Evolutionary conservation across 352 stramenopile genomes (phyloP).

Genomic region (Elongisporangium senticosum): DNA sequence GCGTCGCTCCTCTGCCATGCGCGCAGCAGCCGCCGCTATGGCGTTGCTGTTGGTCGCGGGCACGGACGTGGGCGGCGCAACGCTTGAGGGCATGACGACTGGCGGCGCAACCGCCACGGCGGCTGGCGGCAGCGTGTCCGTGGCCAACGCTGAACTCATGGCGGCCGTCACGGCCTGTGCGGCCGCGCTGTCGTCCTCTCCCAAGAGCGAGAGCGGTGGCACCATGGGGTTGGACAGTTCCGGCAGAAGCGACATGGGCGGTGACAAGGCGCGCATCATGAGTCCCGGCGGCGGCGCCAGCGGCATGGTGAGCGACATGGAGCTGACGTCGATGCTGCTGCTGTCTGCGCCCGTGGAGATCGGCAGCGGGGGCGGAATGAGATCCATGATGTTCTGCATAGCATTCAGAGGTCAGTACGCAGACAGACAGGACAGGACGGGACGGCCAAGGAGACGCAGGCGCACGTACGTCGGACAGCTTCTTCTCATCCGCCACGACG

Average conservation of each 20-base stretch:
- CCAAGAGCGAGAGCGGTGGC: constrained; percentile 32
- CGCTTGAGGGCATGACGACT: background rate
- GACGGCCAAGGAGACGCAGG: no score
- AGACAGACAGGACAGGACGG: background rate
- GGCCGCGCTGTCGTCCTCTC: constrained; percentile 5
- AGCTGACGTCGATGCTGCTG: background rate
- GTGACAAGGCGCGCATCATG: constrained; percentile 70
- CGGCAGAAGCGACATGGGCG: constrained; percentile 57
- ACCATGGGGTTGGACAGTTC: constrained; percentile 39
- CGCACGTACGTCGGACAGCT: constrained; percentile 65
- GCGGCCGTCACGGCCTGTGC: background rate
- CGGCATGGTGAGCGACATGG: constrained; percentile 41
- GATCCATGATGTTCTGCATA: constrained; percentile 69
- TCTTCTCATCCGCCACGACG: constrained; percentile 68
- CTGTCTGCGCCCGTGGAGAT: constrained; percentile 5
- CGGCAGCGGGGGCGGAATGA: constrained; percentile 48
- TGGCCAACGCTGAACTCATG: constrained; percentile 7
- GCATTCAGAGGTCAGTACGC: background rate
- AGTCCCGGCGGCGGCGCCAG: constrained; percentile 51
- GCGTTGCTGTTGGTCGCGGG: constrained; percentile 3
- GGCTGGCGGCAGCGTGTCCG: constrained; percentile 7
- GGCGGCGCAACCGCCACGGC: background rate
- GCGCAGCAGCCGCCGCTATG: constrained; percentile 9
- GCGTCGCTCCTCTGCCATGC: constrained; percentile 4
- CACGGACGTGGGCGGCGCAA: background rate